phyloP scores from a whole-genome alignment of 106 monocot genomes.

The Acanthochlamys bracteata region DNA sequence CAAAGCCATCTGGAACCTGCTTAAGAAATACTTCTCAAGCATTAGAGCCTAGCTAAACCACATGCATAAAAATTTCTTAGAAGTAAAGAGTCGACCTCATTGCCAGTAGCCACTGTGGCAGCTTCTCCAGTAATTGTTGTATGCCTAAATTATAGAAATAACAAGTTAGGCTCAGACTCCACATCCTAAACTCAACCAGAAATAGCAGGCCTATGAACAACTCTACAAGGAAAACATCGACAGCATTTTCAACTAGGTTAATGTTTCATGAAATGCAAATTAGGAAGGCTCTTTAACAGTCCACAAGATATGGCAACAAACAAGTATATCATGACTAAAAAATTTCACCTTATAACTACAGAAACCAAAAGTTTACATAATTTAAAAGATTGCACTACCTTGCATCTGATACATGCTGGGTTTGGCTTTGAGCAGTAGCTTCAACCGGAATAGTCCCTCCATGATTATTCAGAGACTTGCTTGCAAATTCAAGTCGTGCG shows the following conservation, averaged over 20 bases:
- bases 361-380: background rate
- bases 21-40: background rate
- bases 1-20: slow-evolving; percentile 71
- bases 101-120: slow-evolving; percentile 19
- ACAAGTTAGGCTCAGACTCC: background rate
- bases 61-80: background rate
- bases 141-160: slow-evolving; percentile 30
- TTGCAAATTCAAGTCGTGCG: slow-evolving; percentile 55
- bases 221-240: too few relatives aligned
- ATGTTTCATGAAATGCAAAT: too few relatives aligned
- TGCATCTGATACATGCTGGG: slow-evolving; percentile 22
- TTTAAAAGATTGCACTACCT: slow-evolving; percentile 30
- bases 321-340: background rate
- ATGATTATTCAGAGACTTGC: slow-evolving; percentile 65
- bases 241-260: too few relatives aligned
- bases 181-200: background rate
- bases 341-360: background rate
- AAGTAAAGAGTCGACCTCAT: slow-evolving; percentile 28
- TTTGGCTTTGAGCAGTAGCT: slow-evolving; percentile 16
- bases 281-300: too few relatives aligned
- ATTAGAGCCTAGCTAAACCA: background rate
- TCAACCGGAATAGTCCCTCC: slow-evolving; percentile 11
- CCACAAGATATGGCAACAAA: background rate
- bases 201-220: background rate
- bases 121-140: slow-evolving; percentile 19